A percentile compares a stretch with the other conserved stretches of the same genome.
Evolutionary conservation across 805 yeast species (phyloP).

Genomic region (Zygosaccharomyces gambellarensis): DNA sequence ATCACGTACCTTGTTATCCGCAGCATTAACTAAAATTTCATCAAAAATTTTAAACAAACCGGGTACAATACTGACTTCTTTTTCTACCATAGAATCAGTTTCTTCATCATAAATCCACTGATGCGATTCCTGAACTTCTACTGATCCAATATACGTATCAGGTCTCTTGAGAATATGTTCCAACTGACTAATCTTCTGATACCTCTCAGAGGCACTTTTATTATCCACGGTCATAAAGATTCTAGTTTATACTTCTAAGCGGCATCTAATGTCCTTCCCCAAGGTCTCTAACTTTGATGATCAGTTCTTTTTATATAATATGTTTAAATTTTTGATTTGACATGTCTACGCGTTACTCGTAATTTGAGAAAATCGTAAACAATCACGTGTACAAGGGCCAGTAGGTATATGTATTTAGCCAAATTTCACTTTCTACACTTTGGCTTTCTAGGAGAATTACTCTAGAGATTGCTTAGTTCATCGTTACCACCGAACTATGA

Average conservation of each 20-base stretch:
- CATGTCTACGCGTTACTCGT: neutral
- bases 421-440: too few relatives aligned
- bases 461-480: too few relatives aligned
- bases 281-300: neutral
- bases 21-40: slow-evolving; percentile 95
- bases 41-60: slow-evolving; percentile 95
- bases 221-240: slow-evolving; percentile 15
- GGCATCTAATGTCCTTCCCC: neutral
- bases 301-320: neutral
- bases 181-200: slow-evolving; percentile 89
- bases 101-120: slow-evolving; percentile 84
- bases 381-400: neutral
- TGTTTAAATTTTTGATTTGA: neutral
- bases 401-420: neutral
- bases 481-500: too few relatives aligned
- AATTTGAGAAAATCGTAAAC: neutral
- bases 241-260: neutral
- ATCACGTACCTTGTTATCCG: slow-evolving; percentile 96
- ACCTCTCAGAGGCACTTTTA: slow-evolving; percentile 60
- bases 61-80: slow-evolving; percentile 77
- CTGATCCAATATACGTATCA: slow-evolving; percentile 94
- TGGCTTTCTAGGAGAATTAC: too few relatives aligned
- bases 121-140: slow-evolving; percentile 70
- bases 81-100: slow-evolving; percentile 53
- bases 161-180: slow-evolving; percentile 97